Evolutionary conservation across 2,329 filamentous ascomycete genomes (phyloP), one percentile per base, ranked within the genome.

Genomic region (Aschersonia sp.): DNA sequence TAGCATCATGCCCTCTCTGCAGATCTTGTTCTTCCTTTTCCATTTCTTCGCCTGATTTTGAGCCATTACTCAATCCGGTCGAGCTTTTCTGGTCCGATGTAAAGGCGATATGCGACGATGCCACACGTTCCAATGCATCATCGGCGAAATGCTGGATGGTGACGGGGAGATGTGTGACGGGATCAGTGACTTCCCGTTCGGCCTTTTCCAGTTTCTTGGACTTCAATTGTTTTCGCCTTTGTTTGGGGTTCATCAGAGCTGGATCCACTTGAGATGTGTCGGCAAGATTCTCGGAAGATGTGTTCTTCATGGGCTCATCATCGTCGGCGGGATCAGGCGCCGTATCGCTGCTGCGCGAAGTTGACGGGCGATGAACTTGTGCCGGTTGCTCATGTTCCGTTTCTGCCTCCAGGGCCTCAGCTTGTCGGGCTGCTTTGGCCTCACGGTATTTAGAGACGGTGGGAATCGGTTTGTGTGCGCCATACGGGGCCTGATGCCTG

Each of bases 111-210:
- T 63, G 53, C 43, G 65, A 61, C 20, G 50, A 47, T 7, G 59
- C 57, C 20, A 62, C 52, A 5, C 61, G 55, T 12, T 66, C 57
- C 9, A 86, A 65, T 47, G 83, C 78, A 40, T 77, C 73, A 31
- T 73, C 69, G 0, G 82, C 85, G 55, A 80, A 80, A 57, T 86
- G 83, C 57, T 84, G 79, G 38, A 85, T 82, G 38, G 65, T 68
- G 45, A 85, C 72, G 2, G 82, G 81, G 3, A 86, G 68, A 61
- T 86, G 83, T 1, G 83, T 87, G 40, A 86, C 73, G 0, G 82
- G 82, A 56, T 87, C 83, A 1, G 82, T 86, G 44, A 86, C 82
- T 58, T 83, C 72, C 50, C 73, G 66, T n/a, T 72, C 69, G n/a
- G 66, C 70, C 43, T 66, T 65, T 45, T 71, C 66, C 44, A 63